phyloP scores from a whole-genome alignment of 768 basidiomycete species.

The Cubamyces lactineus region DNA sequence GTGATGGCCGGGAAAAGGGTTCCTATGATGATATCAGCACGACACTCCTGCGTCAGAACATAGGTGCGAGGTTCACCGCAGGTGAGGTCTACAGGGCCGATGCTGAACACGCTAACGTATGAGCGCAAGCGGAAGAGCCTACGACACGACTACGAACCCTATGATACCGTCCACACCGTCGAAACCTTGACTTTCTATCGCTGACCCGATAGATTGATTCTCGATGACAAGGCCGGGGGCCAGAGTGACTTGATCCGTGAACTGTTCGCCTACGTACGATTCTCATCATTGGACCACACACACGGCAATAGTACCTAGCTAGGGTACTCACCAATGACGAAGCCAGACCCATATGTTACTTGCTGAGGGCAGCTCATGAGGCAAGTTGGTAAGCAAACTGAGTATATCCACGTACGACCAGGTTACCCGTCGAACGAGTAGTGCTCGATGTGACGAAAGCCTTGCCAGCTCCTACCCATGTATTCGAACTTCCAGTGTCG shows the following conservation, averaged over 20 bases:
- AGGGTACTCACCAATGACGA: slow-evolving; percentile 42
- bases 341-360: slow-evolving; percentile 56
- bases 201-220: slow-evolving; percentile 44
- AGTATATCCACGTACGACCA: slow-evolving; percentile 28
- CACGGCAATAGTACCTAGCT: not conserved
- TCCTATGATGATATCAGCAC: slow-evolving; percentile 30
- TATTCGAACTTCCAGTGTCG: slow-evolving; percentile 58
- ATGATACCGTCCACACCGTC: slow-evolving; percentile 44
- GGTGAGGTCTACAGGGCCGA: slow-evolving; percentile 65
- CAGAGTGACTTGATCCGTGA: slow-evolving; percentile 48
- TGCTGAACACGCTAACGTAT: slow-evolving; percentile 38
- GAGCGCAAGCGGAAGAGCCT: not conserved
- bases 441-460: slow-evolving; percentile 48
- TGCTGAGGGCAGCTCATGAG: slow-evolving; percentile 34
- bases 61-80: slow-evolving; percentile 7
- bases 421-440: slow-evolving; percentile 39
- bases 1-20: slow-evolving; percentile 24
- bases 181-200: slow-evolving; percentile 33
- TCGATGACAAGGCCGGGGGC: slow-evolving; percentile 30
- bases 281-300: not conserved
- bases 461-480: slow-evolving; percentile 57
- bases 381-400: not conserved
- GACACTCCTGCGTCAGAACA: too few relatives aligned
- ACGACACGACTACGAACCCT: slow-evolving; percentile 27
- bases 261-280: slow-evolving; percentile 18